These are phyloP conservation scores for Helenozyma baotianmanensis DNA, from an alignment of 805 yeast species.

Conservation along the genomic window DNA sequence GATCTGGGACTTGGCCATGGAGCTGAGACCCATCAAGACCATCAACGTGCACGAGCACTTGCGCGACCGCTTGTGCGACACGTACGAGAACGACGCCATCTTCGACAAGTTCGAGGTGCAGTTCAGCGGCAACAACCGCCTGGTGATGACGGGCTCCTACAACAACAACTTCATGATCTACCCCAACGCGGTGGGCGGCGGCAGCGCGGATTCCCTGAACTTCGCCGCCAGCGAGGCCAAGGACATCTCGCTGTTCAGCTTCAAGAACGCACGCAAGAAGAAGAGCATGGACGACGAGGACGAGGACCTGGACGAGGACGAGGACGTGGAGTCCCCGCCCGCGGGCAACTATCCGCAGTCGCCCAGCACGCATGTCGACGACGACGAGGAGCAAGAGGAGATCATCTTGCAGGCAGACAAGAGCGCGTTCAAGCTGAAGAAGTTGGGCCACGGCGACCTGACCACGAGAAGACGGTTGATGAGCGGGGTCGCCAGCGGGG, in stretches of 20 bases:
- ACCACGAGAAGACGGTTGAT: conserved; percentile 47
- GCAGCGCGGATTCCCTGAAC: conserved; percentile 6
- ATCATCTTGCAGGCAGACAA: conserved; percentile 96
- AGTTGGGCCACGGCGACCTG: conserved; percentile 39
- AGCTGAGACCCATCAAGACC: conserved; percentile 87
- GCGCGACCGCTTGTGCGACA: conserved; percentile 89
- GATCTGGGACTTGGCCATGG: conserved; percentile 98
- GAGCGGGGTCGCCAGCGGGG: conserved; percentile 50
- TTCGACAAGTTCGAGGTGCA: conserved; percentile 98
- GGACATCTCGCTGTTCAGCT: conserved; percentile 6
- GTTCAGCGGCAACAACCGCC: conserved; percentile 86
- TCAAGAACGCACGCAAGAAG: conserved; percentile 6
- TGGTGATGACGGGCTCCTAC: conserved; percentile 95
- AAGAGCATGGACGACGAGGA: conserved; percentile 40
- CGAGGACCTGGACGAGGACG: conserved; percentile 23
- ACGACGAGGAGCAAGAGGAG: conserved; percentile 43
- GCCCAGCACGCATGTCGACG: conserved; percentile 28
- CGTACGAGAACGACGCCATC: conserved; percentile 97
- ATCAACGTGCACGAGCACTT: conserved; percentile 94
- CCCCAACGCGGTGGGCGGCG: conserved; percentile 63
- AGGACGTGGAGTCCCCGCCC: conserved; percentile 25
- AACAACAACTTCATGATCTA: conserved; percentile 96
- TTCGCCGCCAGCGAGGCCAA: conserved; percentile 1
- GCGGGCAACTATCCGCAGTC: conserved; percentile 27
- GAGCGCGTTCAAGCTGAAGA: conserved; percentile 85